phyloP scores from a whole-genome alignment of 345 rosid genomes.

The Eucalyptus sideroxylon region DNA sequence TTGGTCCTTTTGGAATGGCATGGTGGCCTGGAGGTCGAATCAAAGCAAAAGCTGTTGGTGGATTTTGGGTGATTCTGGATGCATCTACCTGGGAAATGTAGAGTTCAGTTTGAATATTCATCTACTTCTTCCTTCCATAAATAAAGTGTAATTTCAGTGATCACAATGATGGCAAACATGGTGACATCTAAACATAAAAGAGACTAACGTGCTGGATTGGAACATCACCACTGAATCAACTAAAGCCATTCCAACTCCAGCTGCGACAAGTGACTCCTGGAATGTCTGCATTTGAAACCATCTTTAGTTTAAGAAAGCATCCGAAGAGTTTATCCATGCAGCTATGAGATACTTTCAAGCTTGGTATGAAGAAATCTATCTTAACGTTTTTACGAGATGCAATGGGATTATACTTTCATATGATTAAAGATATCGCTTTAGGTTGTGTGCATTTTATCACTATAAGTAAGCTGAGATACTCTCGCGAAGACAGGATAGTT shows the following conservation, averaged over 20 bases:
- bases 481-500: neutral
- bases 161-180: neutral
- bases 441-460: neutral
- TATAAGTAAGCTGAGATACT: neutral
- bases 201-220: slow-evolving; percentile 42
- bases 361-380: neutral
- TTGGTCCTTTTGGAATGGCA: slow-evolving; percentile 88
- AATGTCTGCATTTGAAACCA: slow-evolving; percentile 48
- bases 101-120: neutral
- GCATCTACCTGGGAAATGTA: slow-evolving; percentile 45
- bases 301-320: neutral
- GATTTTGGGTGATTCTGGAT: slow-evolving; percentile 36
- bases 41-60: slow-evolving; percentile 81
- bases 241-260: slow-evolving; percentile 89
- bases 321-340: neutral
- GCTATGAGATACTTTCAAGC: neutral
- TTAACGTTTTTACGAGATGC: neutral
- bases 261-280: slow-evolving; percentile 81
- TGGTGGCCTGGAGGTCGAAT: slow-evolving; percentile 97
- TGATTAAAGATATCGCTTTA: neutral
- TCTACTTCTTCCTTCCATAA: neutral
- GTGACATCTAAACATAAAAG: neutral
- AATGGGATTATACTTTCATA: neutral
- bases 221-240: slow-evolving; percentile 98
- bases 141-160: neutral